Evolutionary conservation across 345 rosid genomes (phyloP).

Genomic region (Populus ilicifolia): DNA sequence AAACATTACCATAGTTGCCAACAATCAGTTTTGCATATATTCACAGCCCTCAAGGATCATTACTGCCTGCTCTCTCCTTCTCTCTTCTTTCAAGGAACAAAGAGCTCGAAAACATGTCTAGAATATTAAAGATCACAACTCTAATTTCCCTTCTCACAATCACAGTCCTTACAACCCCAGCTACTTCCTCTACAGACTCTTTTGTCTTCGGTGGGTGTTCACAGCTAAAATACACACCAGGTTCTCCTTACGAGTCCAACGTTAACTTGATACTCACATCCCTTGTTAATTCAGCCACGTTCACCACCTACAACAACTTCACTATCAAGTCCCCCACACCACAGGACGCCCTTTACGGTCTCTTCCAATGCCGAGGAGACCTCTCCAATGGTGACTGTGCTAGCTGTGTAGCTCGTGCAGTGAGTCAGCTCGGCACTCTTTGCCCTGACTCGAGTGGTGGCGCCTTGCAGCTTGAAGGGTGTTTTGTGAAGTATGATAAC

Average conservation of each 20-base stretch:
- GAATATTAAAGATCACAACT: background rate
- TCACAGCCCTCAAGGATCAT: background rate
- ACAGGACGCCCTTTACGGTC: constrained; percentile 25
- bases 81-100: background rate
- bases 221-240: constrained; percentile 17
- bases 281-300: constrained; percentile 27
- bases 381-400: constrained; percentile 21
- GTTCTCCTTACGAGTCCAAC: constrained; percentile 29
- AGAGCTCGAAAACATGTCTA: constrained; percentile 8
- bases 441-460: constrained; percentile 26
- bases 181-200: constrained; percentile 16
- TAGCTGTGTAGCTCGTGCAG: constrained; percentile 23
- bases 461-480: constrained; percentile 32
- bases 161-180: constrained; percentile 3
- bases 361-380: constrained; percentile 38
- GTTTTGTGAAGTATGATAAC: constrained; percentile 30
- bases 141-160: background rate
- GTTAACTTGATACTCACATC: constrained; percentile 31
- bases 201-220: constrained; percentile 32
- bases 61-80: background rate
- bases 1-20: background rate
- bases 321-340: constrained; percentile 15
- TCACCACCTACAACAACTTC: constrained; percentile 27
- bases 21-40: background rate
- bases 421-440: constrained; percentile 22